Evolutionary conservation across 179 eudicot genomes (phyloP), one percentile per base, ranked within the genome.

Genomic region (Drosera spatulata): DNA sequence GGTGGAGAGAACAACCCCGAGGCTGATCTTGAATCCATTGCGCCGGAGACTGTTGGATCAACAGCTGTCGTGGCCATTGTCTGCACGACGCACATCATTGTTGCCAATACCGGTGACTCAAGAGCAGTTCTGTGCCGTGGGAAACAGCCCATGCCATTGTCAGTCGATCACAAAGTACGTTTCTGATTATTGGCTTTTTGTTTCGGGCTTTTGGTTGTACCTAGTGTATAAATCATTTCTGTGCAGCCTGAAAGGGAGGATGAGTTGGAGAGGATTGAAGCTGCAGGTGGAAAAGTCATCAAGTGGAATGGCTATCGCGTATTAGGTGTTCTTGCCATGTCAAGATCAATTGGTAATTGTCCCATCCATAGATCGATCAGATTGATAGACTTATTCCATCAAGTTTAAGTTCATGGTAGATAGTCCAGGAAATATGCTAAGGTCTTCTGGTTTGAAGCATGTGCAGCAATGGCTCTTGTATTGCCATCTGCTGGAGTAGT

Each of bases 311-410:
- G 89, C 59, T 81, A 64, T 68, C 96, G 96, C 57, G 96, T 88
- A 69, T 83, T 88, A 41, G 96, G 89, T 54, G 85, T 88, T 48
- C 96, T 85, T 65, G 96, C 89, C 41, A 84, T 88, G 87, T 88
- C 96, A 56, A 88, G 96, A 63, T 85, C 96, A 55, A 88, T 88
- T 14, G 96, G 96, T 88, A 75, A 66, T 77, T 42, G 39, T 62
- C 43, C 55, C 64, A 45, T 48, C n/a, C n/a, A n/a, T n/a, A n/a
- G n/a, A n/a, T n/a, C n/a, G n/a, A n/a, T n/a, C n/a, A n/a, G n/a
- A n/a, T n/a, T n/a, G n/a, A n/a, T n/a, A n/a, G n/a, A n/a, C n/a
- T n/a, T n/a, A n/a, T n/a, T n/a, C n/a, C n/a, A 22, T 22, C 33
- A 22, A 22, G 33, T 22, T 22, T 22, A 22, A 22, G 33, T 22